phyloP scores from a whole-genome alignment of 768 basidiomycete species.

The Suillus bovinus region DNA sequence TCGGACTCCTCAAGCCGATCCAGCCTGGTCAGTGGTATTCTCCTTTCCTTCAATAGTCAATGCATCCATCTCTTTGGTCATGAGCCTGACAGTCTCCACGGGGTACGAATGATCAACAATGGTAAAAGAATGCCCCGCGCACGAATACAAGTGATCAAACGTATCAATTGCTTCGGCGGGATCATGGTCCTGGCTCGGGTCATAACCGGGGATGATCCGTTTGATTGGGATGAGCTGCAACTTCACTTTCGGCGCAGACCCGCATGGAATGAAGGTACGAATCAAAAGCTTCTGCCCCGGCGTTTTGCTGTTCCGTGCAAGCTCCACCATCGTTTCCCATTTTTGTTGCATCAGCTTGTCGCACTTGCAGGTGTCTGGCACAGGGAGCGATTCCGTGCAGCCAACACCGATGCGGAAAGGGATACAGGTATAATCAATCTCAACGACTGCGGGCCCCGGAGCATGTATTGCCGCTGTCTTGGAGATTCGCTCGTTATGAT shows the following conservation, averaged over 20 bases:
- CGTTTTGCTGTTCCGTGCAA: conserved; percentile 23
- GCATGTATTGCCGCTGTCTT: conserved; percentile 4
- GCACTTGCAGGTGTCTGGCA: conserved; percentile 23
- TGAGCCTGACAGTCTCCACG: conserved; percentile 16
- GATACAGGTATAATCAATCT: conserved; percentile 26
- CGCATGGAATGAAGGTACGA: conserved; percentile 29
- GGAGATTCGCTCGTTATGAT: conserved; percentile 21
- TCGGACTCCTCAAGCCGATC: not conserved
- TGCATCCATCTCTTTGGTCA: conserved; percentile 14
- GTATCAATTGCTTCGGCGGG: conserved; percentile 20
- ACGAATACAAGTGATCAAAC: conserved; percentile 29
- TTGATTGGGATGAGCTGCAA: conserved; percentile 27
- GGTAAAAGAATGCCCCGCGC: conserved; percentile 17
- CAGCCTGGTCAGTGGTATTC: not conserved
- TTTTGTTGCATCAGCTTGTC: conserved; percentile 23
- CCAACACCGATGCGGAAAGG: conserved; percentile 22
- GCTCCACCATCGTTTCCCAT: conserved; percentile 29
- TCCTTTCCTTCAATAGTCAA: not conserved
- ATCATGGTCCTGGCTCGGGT: conserved; percentile 17
- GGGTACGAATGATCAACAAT: conserved; percentile 26
- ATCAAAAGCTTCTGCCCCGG: conserved; percentile 23
- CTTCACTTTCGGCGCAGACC: conserved; percentile 25
- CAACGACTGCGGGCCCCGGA: conserved; percentile 23
- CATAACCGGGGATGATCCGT: conserved; percentile 15
- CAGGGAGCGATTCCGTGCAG: conserved; percentile 10